Evolutionary conservation across 306 rosid species (phyloP).

Genomic region (Biancaea sappan): DNA sequence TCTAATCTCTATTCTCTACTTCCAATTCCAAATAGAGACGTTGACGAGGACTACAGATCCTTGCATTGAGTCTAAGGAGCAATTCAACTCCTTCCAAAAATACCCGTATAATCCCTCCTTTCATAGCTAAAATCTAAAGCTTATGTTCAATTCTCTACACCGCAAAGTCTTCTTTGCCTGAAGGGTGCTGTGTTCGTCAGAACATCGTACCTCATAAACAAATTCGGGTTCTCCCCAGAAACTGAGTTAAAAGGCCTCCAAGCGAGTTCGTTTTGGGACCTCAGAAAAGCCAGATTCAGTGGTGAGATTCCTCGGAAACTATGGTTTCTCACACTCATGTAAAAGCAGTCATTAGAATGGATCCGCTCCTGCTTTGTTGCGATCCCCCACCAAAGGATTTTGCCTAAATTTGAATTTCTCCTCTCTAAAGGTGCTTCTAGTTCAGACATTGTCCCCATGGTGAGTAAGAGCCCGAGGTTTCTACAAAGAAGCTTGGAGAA

Average conservation of each 20-base stretch:
- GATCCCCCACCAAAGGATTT: neutral
- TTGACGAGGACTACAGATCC: no score
- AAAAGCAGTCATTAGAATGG: neutral
- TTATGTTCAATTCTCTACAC: neutral
- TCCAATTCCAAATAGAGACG: no score
- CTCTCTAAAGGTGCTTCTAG: slow-evolving; percentile 37
- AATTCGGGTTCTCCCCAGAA: slow-evolving; percentile 39
- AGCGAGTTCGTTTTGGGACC: slow-evolving; percentile 18
- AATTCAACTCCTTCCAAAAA: no score
- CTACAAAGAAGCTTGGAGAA: neutral
- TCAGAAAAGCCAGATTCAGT: slow-evolving; percentile 39
- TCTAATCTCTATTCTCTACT: no score
- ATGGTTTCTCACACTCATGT: slow-evolving; percentile 20
- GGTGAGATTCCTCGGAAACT: neutral
- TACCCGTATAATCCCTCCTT: no score
- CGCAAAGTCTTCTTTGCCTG: no score
- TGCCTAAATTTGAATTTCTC: slow-evolving; percentile 36
- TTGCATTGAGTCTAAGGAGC: no score
- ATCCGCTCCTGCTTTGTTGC: neutral
- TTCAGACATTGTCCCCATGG: slow-evolving; percentile 12
- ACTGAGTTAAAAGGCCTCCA: slow-evolving; percentile 35
- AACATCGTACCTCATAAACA: slow-evolving; percentile 47
- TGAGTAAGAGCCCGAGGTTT: neutral
- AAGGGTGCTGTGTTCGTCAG: no score
- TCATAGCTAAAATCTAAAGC: neutral